Evolutionary conservation across 2,329 filamentous ascomycete species (phyloP).

Genomic region (Colletotrichum gloeosporioides): DNA sequence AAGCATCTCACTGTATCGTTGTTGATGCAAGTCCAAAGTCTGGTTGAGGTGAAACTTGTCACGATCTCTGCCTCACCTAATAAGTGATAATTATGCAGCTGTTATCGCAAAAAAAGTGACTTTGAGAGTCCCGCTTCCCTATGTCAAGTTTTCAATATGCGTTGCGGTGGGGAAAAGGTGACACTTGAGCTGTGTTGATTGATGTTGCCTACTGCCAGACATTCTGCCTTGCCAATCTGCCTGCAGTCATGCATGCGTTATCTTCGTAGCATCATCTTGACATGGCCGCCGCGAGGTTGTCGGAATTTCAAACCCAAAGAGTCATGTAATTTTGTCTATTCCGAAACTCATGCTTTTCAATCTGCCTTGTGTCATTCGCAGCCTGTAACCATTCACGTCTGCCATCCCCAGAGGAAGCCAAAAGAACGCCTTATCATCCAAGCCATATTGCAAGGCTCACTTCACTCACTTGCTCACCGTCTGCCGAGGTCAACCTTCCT

Average conservation of each 20-base stretch:
- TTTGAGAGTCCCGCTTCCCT: not conserved
- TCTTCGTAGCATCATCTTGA: not conserved
- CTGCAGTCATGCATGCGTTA: not conserved
- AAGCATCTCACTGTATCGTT: not conserved
- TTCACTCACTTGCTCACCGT: constrained; percentile 33
- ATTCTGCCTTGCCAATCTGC: not conserved
- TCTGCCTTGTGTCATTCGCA: not conserved
- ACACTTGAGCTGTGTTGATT: not conserved
- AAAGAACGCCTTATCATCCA: not conserved
- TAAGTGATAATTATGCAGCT: not conserved
- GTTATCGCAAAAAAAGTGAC: not conserved
- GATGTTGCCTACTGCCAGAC: not conserved
- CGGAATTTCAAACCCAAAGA: not conserved
- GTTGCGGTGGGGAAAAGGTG: not conserved
- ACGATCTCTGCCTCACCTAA: not conserved
- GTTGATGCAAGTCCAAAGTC: not conserved
- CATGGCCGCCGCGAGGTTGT: not conserved
- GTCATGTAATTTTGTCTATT: not conserved
- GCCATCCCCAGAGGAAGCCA: not conserved
- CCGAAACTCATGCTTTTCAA: not conserved
- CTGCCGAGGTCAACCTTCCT: constrained; percentile 59
- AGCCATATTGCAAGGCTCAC: not conserved
- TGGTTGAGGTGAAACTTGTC: not conserved
- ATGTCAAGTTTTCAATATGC: not conserved
- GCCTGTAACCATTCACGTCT: not conserved